phyloP scores from a whole-genome alignment of 305 asterid species.

The Fraxinus paxiana region DNA sequence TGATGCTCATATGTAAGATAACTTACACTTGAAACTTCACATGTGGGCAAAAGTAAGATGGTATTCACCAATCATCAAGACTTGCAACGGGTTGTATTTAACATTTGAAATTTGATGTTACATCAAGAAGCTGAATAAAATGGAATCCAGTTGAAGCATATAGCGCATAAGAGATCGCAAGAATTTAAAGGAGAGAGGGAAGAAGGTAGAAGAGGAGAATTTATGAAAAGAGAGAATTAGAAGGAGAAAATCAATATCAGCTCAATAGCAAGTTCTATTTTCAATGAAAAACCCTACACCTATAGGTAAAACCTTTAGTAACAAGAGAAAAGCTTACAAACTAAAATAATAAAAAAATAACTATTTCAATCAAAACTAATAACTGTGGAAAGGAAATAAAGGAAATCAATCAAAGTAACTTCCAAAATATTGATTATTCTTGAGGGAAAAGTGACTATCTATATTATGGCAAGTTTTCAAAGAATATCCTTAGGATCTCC shows the following conservation, averaged over 20 bases:
- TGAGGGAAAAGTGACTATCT: not conserved
- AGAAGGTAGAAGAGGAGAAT: not conserved
- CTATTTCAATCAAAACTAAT: not conserved
- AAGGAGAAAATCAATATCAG: not conserved
- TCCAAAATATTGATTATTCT: not conserved
- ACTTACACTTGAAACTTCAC: conserved; percentile 4
- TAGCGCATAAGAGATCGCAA: not conserved
- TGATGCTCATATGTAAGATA: not conserved
- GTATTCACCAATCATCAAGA: not conserved
- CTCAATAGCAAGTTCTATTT: not conserved
- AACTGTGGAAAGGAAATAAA: not conserved
- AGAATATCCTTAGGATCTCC: not conserved
- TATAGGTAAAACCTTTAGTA: not conserved
- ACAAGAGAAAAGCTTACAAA: not conserved
- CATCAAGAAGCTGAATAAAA: not conserved
- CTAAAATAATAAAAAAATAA: not conserved
- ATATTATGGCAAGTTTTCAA: not conserved
- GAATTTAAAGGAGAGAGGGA: not conserved
- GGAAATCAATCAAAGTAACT: not conserved
- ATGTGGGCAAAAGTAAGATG: not conserved
- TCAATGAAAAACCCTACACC: not conserved
- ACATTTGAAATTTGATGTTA: not conserved
- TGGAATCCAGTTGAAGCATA: not conserved
- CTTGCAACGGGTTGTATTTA: not conserved
- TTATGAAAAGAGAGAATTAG: not conserved